phyloP scores from a whole-genome alignment of 2,329 filamentous ascomycete genomes.

The Parastagonospora nodorum region DNA sequence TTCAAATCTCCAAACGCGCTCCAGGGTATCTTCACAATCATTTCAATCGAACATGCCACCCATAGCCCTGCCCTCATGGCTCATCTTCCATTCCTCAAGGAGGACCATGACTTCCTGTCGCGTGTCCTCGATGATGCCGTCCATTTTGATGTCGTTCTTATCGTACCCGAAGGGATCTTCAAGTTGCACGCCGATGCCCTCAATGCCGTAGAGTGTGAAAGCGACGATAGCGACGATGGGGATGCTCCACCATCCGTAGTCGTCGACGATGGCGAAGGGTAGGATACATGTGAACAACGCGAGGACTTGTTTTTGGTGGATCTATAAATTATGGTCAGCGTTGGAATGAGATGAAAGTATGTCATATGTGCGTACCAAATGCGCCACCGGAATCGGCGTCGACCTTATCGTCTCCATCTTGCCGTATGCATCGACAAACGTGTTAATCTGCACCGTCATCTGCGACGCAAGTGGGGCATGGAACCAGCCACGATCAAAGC shows the following conservation, averaged over 20 bases:
- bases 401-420: conserved; percentile 68
- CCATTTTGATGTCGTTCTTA: conserved; percentile 70
- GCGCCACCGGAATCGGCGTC: conserved; percentile 68
- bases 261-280: conserved; percentile 66
- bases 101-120: conserved; percentile 63
- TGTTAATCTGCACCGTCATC: conserved; percentile 63
- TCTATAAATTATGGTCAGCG: conserved; percentile 30
- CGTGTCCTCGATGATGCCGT: conserved; percentile 66
- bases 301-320: conserved; percentile 68
- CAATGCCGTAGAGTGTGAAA: conserved; percentile 68
- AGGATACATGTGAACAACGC: conserved; percentile 65
- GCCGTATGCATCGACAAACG: conserved; percentile 63
- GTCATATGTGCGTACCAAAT: conserved; percentile 45
- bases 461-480: conserved; percentile 63
- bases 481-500: conserved; percentile 62
- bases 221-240: conserved; percentile 64
- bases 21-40: background rate
- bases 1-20: too few species aligned
- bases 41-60: conserved; percentile 42
- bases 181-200: conserved; percentile 66
- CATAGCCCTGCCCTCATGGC: conserved; percentile 32
- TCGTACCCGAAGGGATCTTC: conserved; percentile 71
- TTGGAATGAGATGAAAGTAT: too few species aligned
- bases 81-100: conserved; percentile 61
- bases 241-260: conserved; percentile 67